Evolutionary conservation across 2,329 filamentous ascomycete species (phyloP).

Genomic region (Bretziella fagacearum): DNA sequence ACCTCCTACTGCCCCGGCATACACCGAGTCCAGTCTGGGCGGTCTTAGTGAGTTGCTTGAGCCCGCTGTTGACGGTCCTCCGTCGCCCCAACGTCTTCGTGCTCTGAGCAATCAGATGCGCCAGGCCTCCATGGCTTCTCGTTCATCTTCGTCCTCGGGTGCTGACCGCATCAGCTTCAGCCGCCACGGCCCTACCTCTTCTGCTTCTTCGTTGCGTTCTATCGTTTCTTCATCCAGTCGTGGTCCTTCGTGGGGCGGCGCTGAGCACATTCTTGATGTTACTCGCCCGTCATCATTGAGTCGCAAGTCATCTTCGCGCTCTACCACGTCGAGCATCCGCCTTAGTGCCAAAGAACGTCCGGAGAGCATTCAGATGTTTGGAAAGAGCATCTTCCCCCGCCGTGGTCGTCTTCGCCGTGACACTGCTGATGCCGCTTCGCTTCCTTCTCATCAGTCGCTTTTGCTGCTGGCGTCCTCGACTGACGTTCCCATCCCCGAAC

Average conservation of each 20-base stretch:
- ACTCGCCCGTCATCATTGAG: constrained; percentile 31
- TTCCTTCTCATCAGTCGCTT: constrained; percentile 5
- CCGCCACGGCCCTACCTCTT: constrained; percentile 32
- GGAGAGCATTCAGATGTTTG: constrained; percentile 42
- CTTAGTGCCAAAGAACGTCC: constrained; percentile 31
- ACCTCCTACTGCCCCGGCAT: constrained; percentile 11
- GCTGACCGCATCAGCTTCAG: constrained; percentile 8
- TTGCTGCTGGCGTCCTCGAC: background rate
- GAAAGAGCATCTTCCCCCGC: constrained; percentile 42
- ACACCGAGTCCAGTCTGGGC: constrained; percentile 5
- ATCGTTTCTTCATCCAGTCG: constrained; percentile 17
- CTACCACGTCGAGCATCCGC: constrained; percentile 34
- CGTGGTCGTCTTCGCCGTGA: constrained; percentile 33
- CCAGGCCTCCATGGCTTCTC: constrained; percentile 27
- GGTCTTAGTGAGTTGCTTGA: constrained; percentile 31
- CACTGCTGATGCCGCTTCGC: constrained; percentile 21
- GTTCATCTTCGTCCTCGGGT: constrained; percentile 13
- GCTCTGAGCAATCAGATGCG: constrained; percentile 43
- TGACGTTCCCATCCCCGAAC: background rate
- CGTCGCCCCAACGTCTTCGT: constrained; percentile 42
- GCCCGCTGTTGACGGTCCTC: constrained; percentile 42
- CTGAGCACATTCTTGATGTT: constrained; percentile 28
- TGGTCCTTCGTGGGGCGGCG: constrained; percentile 8
- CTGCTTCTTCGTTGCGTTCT: constrained; percentile 37
- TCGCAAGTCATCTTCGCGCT: constrained; percentile 39